Percentiles rank a stretch among this genome's conserved stretches.
phyloP scores from a whole-genome alignment of 2,329 filamentous ascomycete species.

The Dichotomopilus funicola region DNA sequence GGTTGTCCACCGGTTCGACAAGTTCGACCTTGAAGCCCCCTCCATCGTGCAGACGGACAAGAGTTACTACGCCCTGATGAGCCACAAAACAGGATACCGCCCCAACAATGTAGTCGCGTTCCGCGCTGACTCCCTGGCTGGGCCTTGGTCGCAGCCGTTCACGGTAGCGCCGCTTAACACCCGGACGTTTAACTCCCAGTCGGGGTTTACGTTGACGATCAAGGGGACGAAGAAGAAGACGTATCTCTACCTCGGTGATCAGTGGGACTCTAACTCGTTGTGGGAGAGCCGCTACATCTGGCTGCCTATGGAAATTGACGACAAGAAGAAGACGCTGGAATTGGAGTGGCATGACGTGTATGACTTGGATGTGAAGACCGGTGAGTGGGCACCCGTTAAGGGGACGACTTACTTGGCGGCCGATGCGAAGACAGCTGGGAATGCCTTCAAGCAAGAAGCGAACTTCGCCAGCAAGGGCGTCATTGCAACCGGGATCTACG shows the following conservation, averaged over 20 bases:
- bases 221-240: slow-evolving; percentile 43
- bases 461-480: slow-evolving; percentile 42
- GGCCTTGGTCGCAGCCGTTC: slow-evolving; percentile 50
- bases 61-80: slow-evolving; percentile 53
- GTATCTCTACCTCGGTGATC: slow-evolving; percentile 45
- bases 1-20: slow-evolving; percentile 51
- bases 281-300: slow-evolving; percentile 54
- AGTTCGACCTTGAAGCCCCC: slow-evolving; percentile 51
- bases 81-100: slow-evolving; percentile 53
- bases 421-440: slow-evolving; percentile 39
- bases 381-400: slow-evolving; percentile 39
- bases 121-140: slow-evolving; percentile 42
- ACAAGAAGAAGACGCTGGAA: slow-evolving; percentile 42
- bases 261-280: slow-evolving; percentile 49
- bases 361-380: slow-evolving; percentile 47
- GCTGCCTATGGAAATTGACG: slow-evolving; percentile 48
- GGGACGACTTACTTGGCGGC: slow-evolving; percentile 42
- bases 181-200: slow-evolving; percentile 47
- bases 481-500: slow-evolving; percentile 47
- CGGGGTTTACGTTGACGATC: slow-evolving; percentile 43
- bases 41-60: slow-evolving; percentile 50
- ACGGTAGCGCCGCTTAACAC: slow-evolving; percentile 46
- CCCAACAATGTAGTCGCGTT: slow-evolving; percentile 54
- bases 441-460: slow-evolving; percentile 50
- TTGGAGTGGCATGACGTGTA: slow-evolving; percentile 51